Percentiles rank a stretch among this genome's conserved stretches.
These are phyloP conservation scores for Oldenlandia corymbosa DNA, from an alignment of 257 asterid genomes.

Conservation along the genomic window DNA sequence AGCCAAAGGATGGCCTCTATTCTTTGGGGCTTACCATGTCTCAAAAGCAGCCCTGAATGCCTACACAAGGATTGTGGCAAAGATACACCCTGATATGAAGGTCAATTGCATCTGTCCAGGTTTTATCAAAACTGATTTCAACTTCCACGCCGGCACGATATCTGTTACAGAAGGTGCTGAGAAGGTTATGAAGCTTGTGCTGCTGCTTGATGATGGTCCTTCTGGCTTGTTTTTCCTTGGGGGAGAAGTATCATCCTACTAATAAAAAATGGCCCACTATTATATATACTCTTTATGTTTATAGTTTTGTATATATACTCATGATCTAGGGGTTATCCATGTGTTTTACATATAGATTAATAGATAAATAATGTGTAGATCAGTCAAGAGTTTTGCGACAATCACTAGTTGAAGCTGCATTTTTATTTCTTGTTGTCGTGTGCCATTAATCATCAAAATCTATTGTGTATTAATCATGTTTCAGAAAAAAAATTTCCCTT, in stretches of 20 bases:
- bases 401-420: too few species aligned
- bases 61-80: constrained; percentile 53
- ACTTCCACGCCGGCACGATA: constrained; percentile 33
- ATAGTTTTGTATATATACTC: too few species aligned
- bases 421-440: too few species aligned
- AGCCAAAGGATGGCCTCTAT: constrained; percentile 47
- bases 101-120: constrained; percentile 56
- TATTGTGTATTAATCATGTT: too few species aligned
- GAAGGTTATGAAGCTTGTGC: constrained; percentile 41
- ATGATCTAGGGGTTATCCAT: too few species aligned
- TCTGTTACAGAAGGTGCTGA: constrained; percentile 45
- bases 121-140: constrained; percentile 43
- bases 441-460: too few species aligned
- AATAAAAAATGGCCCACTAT: too few species aligned
- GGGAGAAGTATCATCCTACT: constrained; percentile 27
- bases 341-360: too few species aligned
- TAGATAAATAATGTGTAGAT: too few species aligned
- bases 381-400: too few species aligned
- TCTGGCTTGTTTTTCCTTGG: constrained; percentile 38
- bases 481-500: too few species aligned
- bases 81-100: constrained; percentile 30
- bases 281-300: too few species aligned
- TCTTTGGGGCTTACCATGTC: constrained; percentile 27
- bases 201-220: constrained; percentile 46
- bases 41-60: constrained; percentile 57